Conservation (phyloP, 2,329 filamentous ascomycete genomes). For the Thermochaetoides dissita region DNA sequence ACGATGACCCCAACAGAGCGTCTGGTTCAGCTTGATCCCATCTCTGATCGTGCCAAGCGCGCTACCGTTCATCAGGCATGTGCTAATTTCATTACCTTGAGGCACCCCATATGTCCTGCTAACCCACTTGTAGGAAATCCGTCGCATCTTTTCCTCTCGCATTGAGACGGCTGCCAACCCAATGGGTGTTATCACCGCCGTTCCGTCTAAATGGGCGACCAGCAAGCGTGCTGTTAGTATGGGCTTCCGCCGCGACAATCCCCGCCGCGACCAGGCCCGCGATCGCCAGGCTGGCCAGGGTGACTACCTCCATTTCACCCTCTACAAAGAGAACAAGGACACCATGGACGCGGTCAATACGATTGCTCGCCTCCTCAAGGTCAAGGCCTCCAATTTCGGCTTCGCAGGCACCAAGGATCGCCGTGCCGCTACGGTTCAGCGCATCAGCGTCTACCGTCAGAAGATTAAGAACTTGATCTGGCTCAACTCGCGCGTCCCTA, state of each 20-base stretch:
- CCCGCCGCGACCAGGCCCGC: slow-evolving; percentile 8
- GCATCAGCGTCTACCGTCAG: slow-evolving; percentile 49
- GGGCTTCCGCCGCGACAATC: slow-evolving; percentile 13
- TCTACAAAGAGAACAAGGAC: slow-evolving; percentile 95
- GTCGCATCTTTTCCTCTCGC: slow-evolving; percentile 64
- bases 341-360: slow-evolving; percentile 82
- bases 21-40: slow-evolving; percentile 26
- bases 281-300: slow-evolving; percentile 30
- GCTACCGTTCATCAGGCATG: slow-evolving; percentile 34
- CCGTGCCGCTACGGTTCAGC: slow-evolving; percentile 72
- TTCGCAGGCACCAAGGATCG: slow-evolving; percentile 83
- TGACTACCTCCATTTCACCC: slow-evolving; percentile 75
- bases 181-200: slow-evolving; percentile 47
- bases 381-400: slow-evolving; percentile 60
- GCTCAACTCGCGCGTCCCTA: slow-evolving; percentile 50
- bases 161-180: slow-evolving; percentile 59
- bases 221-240: slow-evolving; percentile 15
- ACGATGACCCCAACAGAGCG: slow-evolving; percentile 16
- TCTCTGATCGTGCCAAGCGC: slow-evolving; percentile 32
- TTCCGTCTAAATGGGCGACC: slow-evolving; percentile 28
- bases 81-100: no score
- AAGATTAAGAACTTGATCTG: slow-evolving; percentile 46
- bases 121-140: slow-evolving; percentile 35
- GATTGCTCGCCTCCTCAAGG: slow-evolving; percentile 58
- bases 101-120: no score